These are phyloP conservation scores for Trypanosoma melophagium DNA, from an alignment of 208 protist species.

Conservation along the genomic window DNA sequence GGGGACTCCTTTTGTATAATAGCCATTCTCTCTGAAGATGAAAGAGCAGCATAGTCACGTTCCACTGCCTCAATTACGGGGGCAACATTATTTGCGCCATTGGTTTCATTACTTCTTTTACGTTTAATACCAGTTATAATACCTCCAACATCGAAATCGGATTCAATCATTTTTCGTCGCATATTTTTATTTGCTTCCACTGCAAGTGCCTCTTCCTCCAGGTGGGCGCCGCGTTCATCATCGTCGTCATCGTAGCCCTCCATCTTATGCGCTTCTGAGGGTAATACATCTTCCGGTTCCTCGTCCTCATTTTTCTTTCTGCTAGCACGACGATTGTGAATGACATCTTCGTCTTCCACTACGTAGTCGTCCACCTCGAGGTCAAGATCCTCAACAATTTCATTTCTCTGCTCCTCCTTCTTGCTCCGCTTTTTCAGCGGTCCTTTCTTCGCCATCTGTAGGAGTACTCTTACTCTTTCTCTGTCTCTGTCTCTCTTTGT, in stretches of 20 bases:
- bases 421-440: slow-evolving; percentile 38
- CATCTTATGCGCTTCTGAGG: slow-evolving; percentile 82
- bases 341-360: slow-evolving; percentile 49
- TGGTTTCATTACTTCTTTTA: slow-evolving; percentile 25
- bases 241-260: slow-evolving; percentile 76
- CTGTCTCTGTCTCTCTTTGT: background rate
- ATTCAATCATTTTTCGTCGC: slow-evolving; percentile 57
- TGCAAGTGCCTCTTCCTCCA: slow-evolving; percentile 83
- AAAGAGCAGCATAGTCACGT: slow-evolving; percentile 85
- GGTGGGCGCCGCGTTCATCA: slow-evolving; percentile 70
- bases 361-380: slow-evolving; percentile 52
- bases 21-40: slow-evolving; percentile 80
- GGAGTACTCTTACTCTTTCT: background rate
- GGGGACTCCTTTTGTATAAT: slow-evolving; percentile 91
- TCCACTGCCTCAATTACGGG: slow-evolving; percentile 87
- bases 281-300: slow-evolving; percentile 41
- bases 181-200: slow-evolving; percentile 53
- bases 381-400: slow-evolving; percentile 78
- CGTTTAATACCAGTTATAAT: slow-evolving; percentile 34
- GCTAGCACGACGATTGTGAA: slow-evolving; percentile 35
- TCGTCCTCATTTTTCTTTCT: slow-evolving; percentile 20
- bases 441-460: slow-evolving; percentile 46
- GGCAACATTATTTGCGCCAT: slow-evolving; percentile 38
- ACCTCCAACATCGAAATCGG: slow-evolving; percentile 82
- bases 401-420: slow-evolving; percentile 32